phyloP scores from a whole-genome alignment of 495 filamentous ascomycete species.

The Penicillium pancosmium region DNA sequence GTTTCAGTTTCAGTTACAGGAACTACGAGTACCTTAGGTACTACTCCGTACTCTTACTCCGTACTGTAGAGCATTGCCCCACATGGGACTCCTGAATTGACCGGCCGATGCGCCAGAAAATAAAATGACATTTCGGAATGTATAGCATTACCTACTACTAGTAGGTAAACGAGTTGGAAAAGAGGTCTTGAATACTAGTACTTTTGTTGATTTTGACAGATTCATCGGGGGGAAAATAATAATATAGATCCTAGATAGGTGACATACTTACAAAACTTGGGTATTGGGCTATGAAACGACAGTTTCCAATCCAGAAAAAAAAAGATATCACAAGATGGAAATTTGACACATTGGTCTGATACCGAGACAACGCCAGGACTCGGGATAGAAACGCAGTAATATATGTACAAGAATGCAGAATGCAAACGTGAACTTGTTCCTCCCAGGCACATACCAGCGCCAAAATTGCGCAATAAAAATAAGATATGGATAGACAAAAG shows the following conservation, averaged over 20 bases:
- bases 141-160: no score
- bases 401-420: constrained; percentile 1
- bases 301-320: not conserved
- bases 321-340: not conserved
- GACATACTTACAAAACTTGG: not conserved
- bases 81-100: no score
- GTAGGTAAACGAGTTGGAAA: no score
- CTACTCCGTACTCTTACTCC: no score
- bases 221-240: no score
- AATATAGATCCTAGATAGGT: not conserved
- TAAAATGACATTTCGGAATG: no score
- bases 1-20: no score
- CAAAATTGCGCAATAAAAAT: not conserved
- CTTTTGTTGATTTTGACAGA: not conserved
- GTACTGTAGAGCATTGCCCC: no score
- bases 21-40: no score
- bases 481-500: not conserved
- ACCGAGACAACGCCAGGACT: not conserved
- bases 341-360: not conserved
- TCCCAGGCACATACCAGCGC: not conserved
- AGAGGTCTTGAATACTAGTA: no score
- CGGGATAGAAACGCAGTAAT: not conserved
- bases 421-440: not conserved
- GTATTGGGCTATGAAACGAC: not conserved
- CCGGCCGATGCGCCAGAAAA: no score